Conservation (phyloP, 495 filamentous ascomycete genomes). For the Sordaria brevicollis region DNA sequence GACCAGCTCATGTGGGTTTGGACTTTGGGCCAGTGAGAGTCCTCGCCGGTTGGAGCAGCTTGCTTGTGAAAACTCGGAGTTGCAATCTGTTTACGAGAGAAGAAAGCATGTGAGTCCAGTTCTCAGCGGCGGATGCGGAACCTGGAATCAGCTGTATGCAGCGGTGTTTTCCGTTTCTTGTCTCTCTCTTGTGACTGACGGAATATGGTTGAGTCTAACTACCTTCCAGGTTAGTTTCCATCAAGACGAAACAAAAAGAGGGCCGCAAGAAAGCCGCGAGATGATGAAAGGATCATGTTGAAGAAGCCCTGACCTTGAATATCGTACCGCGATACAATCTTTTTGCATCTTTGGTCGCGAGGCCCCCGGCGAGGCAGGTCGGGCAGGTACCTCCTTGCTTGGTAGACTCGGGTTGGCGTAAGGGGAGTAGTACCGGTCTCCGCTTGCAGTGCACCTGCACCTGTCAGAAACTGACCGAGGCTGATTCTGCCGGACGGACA, state of each 20-base stretch:
- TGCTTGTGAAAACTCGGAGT: neutral
- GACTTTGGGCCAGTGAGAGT: neutral
- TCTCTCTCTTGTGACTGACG: neutral
- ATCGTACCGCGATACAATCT: neutral
- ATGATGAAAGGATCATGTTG: neutral
- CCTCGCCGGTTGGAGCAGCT: neutral
- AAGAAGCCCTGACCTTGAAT: neutral
- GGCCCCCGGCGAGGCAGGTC: neutral
- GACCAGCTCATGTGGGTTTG: neutral
- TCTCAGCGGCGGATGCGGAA: neutral
- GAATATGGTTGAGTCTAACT: neutral
- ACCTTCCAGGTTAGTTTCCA: neutral
- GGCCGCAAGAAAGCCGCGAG: neutral
- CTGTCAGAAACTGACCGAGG: neutral
- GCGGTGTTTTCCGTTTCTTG: neutral
- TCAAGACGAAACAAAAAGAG: neutral
- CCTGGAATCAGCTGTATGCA: neutral
- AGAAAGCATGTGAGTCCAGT: neutral
- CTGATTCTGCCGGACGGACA: neutral
- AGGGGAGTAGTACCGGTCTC: neutral
- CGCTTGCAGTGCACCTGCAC: neutral
- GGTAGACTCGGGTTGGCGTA: neutral
- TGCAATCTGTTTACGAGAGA: neutral
- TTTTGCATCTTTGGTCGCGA: neutral
- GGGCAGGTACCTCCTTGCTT: too few relatives aligned